Evolutionary conservation across 768 basidiomycete genomes (phyloP), one percentile per base, ranked within the genome.

Genomic region (Candolleomyces eurysporus): DNA sequence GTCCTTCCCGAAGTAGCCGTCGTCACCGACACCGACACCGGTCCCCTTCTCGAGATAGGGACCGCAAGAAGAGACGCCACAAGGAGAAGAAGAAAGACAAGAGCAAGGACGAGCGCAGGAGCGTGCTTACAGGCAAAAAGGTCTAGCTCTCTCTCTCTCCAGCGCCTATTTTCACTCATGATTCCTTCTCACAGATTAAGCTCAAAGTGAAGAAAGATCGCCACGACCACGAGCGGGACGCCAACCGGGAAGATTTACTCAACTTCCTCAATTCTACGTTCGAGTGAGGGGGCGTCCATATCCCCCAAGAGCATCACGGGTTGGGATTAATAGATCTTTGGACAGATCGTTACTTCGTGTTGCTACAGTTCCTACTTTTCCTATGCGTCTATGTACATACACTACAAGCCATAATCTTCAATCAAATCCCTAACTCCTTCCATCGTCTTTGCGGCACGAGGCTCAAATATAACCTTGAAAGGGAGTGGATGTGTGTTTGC

Each of bases 401-500:
- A 7, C 36, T 66, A 75, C 19, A 71, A 42, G 9, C 71, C 77
- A 64, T 81, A 81, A 42, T 76, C 78, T 48, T 76, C 78, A 64
- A 82, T 62, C 65, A 78, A 57, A 49, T 77, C 77, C 61, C 69
- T 69, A 30, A 81, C 64, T 7, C 76, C 75, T 32, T 75, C 75
- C 58, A 64, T 52, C 0, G 68, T 71, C 31, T 63, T 66, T 42
- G 71, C 73, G 4, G 64, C 72, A 1, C 88, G 68, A 0, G 87
- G 85, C 60, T 79, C 76, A 66, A 90, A 90, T 6, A 72, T 63
- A 4, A 79, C 85, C 31, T 78, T 78, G 69, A 90, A 91, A 1
- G 84, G 86, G 50, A 79, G 67, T 0, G 90, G 89, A 59, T 87
- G 88, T 0, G 82, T 79, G 65, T 89, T 84, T 16, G 87, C 84